Evolutionary conservation across 495 filamentous ascomycete genomes (phyloP), one percentile per base, ranked within the genome.

Genomic region (Xylaria acuta): DNA sequence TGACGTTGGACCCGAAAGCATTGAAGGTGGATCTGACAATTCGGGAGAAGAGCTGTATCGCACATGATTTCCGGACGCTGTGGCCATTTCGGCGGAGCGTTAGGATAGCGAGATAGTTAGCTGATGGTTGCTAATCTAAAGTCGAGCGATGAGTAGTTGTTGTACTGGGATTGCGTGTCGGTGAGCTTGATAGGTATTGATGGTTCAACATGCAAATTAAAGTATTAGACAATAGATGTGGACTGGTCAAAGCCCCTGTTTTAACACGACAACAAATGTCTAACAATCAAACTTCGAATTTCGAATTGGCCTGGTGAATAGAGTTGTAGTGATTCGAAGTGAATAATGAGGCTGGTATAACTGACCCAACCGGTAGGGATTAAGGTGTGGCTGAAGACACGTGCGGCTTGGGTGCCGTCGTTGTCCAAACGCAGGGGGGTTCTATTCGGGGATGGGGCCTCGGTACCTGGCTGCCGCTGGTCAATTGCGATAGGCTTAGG

Each of bases 21-120:
- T 76, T 40, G 77, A 79, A 49, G 77, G 75, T 11, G 76, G 77
- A 62, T 78, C 75, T 54, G 77, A 79, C 49, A 79, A 60, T 18
- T 79, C 77, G 12, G 77, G 77, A 22, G 77, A 79, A 56, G 77
- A 79, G 36, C 77, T 79, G 30, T 59, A 65, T 67, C 77, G 65
- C n/a, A 34, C 45, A 66, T 64, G 72, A 18, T 71, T 76, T 56
- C 65, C 69, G 56, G 75, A 73, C 62, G 74, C 67, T 69, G 76
- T 68, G 51, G 77, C 73, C 77, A 79, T 79, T 47, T 68, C 30
- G 49, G 70, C 63, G 38, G 25, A 38, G 27, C 51, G 20, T 38
- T 32, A 25, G 30, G 51, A 62, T 22, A 16, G 58, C 65, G 14
- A 11, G 49, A 32, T 8, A 14, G 59, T 71, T 40, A 53, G 56